Base-by-base conservation (phyloP, 1,139 yeast genomes). In the Candida pseudoviswanathii region DNA sequence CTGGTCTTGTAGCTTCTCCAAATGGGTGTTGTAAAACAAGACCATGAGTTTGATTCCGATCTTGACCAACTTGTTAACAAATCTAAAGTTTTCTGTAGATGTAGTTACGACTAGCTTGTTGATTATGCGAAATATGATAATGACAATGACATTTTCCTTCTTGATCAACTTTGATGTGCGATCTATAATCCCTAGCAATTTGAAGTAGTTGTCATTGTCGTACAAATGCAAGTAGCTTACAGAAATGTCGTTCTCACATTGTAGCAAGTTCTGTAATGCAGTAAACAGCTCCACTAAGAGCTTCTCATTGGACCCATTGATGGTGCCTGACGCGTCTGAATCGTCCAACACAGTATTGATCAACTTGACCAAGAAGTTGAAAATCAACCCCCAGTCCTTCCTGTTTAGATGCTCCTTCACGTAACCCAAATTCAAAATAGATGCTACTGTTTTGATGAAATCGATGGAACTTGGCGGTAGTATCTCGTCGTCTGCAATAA, bases 381-480 rank as follows among this genome's bases (percentile, higher is more conserved):
- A 59, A 3, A 72, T 57, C 3, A 52, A 55, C 7, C 46, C 42
- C 74, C 80, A 76, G 16, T 69, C 72, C 2, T 54, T 56, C 3
- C 52, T 49, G 31, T 65, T 59, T 6, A 80, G 56, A 56, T 78
- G 81, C 36, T 74, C 77, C 50, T 67, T 67, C 51, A 80, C 74
- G 43, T 60, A 68, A 30, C 63, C 66, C 41, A 64, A 55, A 5
- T 58, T 55, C 6, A 78, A 52, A 2, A 78, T 55, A 1, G 56
- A 48, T 21, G 62, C 56, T 2, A 78, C 36, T 0, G 71, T 57
- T 16, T 64, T 63, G 2, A 69, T 55, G 39, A 78, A 65, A 51
- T 74, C 75, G 30, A 68, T 49, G 1, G 70, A 62, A 29, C 73
- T 67, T 0, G 82, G 80, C 10, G 60, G 60, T 41, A 72, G 62